Evolutionary conservation across 345 rosid species (phyloP), one percentile per base, ranked within the genome.

Genomic region (Trapa bicornis): DNA sequence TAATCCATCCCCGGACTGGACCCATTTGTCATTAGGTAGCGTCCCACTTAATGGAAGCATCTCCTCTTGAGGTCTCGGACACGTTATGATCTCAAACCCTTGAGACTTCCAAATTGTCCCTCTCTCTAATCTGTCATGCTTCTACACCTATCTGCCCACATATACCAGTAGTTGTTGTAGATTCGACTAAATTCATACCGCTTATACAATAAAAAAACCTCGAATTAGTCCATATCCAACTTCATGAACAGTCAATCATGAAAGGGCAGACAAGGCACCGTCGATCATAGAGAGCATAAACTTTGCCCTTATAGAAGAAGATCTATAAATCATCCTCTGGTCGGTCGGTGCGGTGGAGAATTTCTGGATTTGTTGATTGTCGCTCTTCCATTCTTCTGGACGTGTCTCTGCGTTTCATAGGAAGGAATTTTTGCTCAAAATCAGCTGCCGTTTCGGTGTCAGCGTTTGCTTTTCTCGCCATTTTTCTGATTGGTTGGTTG

Each of bases 391-490:
- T 33, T 17, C 22, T 2, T 54, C 11, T 54, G n/a, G 60, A n/a
- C 7, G 60, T 54, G 60, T 33, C 33, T 54, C 60, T 54, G 60
- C 22, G 60, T 54, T 22, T 22, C 29, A 22, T 54, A 0, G 33
- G 33, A 54, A 54, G 33, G 60, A 54, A 22, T n/a, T 12, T 54
- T n/a, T 54, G 11, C 9, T n/a, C 43, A 5, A n/a, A 22, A n/a
- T 1, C 33, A 29, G 63, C 5, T 58, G 37, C 11, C 29, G 29
- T 22, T 22, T 22, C 29, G 15, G 37, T 50, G 70, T 67, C 32
- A 37, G 68, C 43, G 70, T 48, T 48, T 50, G 50, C 29, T 8
- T 58, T 66, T 38, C 47, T 72, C 45, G 70, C 47, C 11, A 54
- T 5, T 37, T 61, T 35, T 12, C 38, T 22, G 29, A 22, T 66